Percentiles rank a stretch among this genome's conserved stretches.
phyloP scores from a whole-genome alignment of 2,329 filamentous ascomycete species.

The Coniochaeta ligniaria region DNA sequence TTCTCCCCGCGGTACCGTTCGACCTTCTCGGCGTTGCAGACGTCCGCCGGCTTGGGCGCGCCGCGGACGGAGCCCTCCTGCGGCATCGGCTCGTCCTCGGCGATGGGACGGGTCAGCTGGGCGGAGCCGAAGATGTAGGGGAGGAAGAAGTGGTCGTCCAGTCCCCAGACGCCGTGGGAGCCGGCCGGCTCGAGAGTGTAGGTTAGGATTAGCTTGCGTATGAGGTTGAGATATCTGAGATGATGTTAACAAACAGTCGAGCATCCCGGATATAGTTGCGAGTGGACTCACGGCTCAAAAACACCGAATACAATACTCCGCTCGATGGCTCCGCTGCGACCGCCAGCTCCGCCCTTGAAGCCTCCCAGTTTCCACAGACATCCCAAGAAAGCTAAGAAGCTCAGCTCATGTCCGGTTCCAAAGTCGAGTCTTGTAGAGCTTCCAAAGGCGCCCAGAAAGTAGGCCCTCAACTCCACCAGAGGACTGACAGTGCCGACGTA shows the following conservation, averaged over 20 bases:
- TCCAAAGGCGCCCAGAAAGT: slow-evolving; percentile 81
- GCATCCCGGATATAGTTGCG: neutral
- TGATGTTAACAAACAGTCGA: neutral
- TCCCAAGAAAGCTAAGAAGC: slow-evolving; percentile 85
- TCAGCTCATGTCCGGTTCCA: slow-evolving; percentile 91
- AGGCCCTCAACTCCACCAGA: slow-evolving; percentile 62
- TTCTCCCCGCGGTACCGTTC: slow-evolving; percentile 59
- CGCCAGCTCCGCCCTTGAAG: slow-evolving; percentile 50
- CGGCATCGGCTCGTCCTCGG: slow-evolving; percentile 55
- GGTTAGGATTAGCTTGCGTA: slow-evolving; percentile 76
- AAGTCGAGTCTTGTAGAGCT: slow-evolving; percentile 88
- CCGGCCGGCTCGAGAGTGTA: slow-evolving; percentile 94
- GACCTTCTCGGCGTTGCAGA: slow-evolving; percentile 59
- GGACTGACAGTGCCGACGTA: slow-evolving; percentile 9
- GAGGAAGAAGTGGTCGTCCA: slow-evolving; percentile 94
- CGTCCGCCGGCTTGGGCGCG: slow-evolving; percentile 64
- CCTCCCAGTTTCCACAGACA: slow-evolving; percentile 85
- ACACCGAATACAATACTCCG: slow-evolving; percentile 74
- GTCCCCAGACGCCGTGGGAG: slow-evolving; percentile 94
- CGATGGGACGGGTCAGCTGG: slow-evolving; percentile 73
- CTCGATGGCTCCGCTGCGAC: slow-evolving; percentile 51
- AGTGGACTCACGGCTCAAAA: slow-evolving; percentile 66
- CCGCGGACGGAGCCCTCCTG: slow-evolving; percentile 69
- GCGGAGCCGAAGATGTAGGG: slow-evolving; percentile 95
- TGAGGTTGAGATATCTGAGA: slow-evolving; percentile 66